Percentiles rank a stretch among this genome's conserved stretches.
Conservation (phyloP, 2,329 filamentous ascomycete genomes). For the Teratosphaeria epicoccoides region DNA sequence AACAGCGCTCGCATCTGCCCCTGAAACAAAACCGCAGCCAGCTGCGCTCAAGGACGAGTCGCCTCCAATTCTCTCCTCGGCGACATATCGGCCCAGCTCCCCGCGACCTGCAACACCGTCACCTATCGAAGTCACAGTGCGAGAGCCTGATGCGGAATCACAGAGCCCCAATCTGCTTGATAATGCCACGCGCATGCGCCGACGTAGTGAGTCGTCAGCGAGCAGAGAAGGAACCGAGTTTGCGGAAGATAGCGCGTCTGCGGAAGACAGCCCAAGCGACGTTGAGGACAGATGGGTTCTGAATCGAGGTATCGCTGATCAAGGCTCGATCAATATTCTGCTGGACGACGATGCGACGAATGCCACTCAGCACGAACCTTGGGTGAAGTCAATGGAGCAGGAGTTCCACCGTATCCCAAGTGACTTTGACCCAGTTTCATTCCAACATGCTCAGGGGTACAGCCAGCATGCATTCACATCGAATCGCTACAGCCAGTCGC, state of each 20-base stretch:
- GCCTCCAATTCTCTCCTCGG: slow-evolving; percentile 14
- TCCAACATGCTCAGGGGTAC: slow-evolving; percentile 11
- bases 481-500: slow-evolving; percentile 17
- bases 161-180: slow-evolving; percentile 20
- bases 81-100: slow-evolving; percentile 15
- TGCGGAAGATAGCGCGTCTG: slow-evolving; percentile 22
- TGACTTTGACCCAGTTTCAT: slow-evolving; percentile 1
- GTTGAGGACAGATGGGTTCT: slow-evolving; percentile 18
- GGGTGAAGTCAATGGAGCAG: slow-evolving; percentile 12
- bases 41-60: background rate
- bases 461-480: slow-evolving; percentile 13
- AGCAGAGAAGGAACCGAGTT: slow-evolving; percentile 23
- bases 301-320: slow-evolving; percentile 12
- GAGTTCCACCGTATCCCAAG: slow-evolving; percentile 5
- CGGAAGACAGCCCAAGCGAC: slow-evolving; percentile 16
- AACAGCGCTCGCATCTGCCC: slow-evolving; percentile 2
- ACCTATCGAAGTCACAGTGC: slow-evolving; percentile 5
- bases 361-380: slow-evolving; percentile 10
- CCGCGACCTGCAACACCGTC: slow-evolving; percentile 4
- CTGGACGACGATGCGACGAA: slow-evolving; percentile 20
- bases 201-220: slow-evolving; percentile 19
- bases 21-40: slow-evolving; percentile 5
- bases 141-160: slow-evolving; percentile 9
- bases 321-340: slow-evolving; percentile 28
- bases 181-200: slow-evolving; percentile 25